These are phyloP conservation scores for Inonotus obliquus DNA, from an alignment of 1,284 basidiomycete genomes.

Conservation along the genomic window DNA sequence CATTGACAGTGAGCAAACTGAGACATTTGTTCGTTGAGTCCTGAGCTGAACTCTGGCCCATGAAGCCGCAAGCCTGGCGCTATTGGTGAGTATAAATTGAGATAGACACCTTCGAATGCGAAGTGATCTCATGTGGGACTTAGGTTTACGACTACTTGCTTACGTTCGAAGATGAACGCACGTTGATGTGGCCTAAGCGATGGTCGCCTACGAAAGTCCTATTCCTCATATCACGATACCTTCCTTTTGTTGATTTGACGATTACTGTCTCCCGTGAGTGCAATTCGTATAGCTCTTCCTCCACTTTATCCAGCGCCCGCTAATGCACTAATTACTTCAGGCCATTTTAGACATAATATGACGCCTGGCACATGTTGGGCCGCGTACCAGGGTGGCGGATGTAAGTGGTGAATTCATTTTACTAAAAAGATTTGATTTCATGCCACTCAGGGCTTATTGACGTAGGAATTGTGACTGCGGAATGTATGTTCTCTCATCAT, in stretches of 20 bases:
- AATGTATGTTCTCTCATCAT: not conserved
- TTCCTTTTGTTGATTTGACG: conserved; percentile 3
- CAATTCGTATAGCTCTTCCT: not conserved
- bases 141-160: conserved; percentile 5
- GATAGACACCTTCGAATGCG: not conserved
- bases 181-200: not conserved
- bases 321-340: not conserved
- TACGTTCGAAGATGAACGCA: not conserved
- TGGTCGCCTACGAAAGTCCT: not conserved
- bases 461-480: not conserved
- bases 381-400: conserved; percentile 3
- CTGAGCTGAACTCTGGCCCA: not conserved
- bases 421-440: too few species aligned
- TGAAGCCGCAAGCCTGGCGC: not conserved
- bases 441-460: conserved; percentile 8
- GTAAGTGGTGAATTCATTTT: too few species aligned
- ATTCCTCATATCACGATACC: conserved; percentile 6
- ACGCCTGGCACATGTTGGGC: not conserved
- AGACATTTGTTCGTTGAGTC: not conserved
- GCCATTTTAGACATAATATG: not conserved
- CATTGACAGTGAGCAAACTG: not conserved
- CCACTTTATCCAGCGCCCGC: not conserved
- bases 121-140: not conserved
- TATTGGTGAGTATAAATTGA: conserved; percentile 3
- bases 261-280: not conserved